Conservation (phyloP, 2,329 filamentous ascomycete genomes). For the Nothophoma quercina region DNA sequence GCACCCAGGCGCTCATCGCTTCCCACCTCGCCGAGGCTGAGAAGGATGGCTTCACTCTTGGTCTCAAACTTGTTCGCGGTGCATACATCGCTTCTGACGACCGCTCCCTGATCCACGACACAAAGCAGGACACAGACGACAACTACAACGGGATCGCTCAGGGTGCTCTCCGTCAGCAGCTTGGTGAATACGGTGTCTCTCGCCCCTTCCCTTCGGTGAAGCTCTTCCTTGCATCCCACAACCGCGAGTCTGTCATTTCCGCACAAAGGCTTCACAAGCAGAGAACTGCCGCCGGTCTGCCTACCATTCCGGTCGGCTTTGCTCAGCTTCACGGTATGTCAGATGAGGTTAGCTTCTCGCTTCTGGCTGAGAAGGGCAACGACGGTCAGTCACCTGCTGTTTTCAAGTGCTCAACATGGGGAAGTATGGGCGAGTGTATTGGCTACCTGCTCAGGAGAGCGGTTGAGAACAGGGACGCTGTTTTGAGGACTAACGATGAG, state of each 20-base stretch:
- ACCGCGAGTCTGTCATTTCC: conserved; percentile 71
- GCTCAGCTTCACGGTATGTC: conserved; percentile 95
- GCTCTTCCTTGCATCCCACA: conserved; percentile 83
- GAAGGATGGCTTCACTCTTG: conserved; percentile 60
- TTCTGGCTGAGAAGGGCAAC: conserved; percentile 33
- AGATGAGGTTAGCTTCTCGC: conserved; percentile 77
- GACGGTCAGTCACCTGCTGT: conserved; percentile 54
- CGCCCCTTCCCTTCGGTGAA: conserved; percentile 54
- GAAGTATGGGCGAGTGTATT: conserved; percentile 74
- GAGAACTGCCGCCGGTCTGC: conserved; percentile 47
- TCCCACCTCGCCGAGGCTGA: conserved; percentile 57
- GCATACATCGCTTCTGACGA: conserved; percentile 64
- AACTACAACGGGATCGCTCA: conserved; percentile 74
- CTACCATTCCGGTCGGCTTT: conserved; percentile 64
- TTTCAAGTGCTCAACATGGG: conserved; percentile 67
- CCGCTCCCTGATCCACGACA: conserved; percentile 60
- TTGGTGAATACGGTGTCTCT: conserved; percentile 32
- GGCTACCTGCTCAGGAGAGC: conserved; percentile 70
- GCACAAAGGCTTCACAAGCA: conserved; percentile 57
- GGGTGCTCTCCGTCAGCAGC: conserved; percentile 52
- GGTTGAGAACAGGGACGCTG: conserved; percentile 68
- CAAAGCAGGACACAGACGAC: conserved; percentile 62
- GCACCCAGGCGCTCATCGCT: conserved; percentile 52
- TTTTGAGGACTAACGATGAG: conserved; percentile 54
- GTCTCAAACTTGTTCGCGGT: conserved; percentile 65